phyloP scores from a whole-genome alignment of 2,329 filamentous ascomycete genomes.

The Ophidiomyces ophidiicola region DNA sequence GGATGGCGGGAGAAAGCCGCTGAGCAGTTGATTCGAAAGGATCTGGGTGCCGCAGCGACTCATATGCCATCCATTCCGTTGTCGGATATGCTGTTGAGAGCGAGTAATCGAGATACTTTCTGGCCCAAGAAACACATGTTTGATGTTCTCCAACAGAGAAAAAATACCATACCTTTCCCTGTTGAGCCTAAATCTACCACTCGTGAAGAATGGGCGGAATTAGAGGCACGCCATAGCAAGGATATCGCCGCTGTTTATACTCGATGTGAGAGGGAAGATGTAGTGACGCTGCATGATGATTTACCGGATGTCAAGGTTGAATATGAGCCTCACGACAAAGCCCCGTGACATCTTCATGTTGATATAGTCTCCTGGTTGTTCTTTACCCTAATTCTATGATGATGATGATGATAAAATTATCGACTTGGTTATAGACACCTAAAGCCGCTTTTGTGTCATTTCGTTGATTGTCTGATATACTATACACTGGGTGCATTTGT shows the following conservation, averaged over 20 bases:
- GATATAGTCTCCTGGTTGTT: too few relatives aligned
- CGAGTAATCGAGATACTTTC: slow-evolving; percentile 1
- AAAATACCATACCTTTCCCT: slow-evolving; percentile 1
- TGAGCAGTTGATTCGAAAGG: neutral
- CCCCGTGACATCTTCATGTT: too few relatives aligned
- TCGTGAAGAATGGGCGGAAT: neutral
- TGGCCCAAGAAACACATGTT: neutral
- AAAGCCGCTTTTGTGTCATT: too few relatives aligned
- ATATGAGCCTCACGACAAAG: too few relatives aligned
- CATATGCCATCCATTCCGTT: slow-evolving; percentile 1
- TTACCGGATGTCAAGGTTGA: too few relatives aligned
- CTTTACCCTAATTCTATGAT: too few relatives aligned
- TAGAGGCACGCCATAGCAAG: neutral
- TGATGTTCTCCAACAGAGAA: neutral
- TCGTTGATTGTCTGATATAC: too few relatives aligned
- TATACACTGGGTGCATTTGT: too few relatives aligned
- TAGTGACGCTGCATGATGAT: neutral
- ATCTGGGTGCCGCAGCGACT: neutral
- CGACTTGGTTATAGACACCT: too few relatives aligned
- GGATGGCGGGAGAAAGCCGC: neutral
- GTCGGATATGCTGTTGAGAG: neutral
- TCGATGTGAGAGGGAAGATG: neutral
- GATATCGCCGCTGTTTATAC: neutral
- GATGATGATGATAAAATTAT: too few relatives aligned
- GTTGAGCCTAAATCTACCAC: neutral